Base-by-base conservation (phyloP, 2,329 filamentous ascomycete species). In the Neonectria punicea region DNA sequence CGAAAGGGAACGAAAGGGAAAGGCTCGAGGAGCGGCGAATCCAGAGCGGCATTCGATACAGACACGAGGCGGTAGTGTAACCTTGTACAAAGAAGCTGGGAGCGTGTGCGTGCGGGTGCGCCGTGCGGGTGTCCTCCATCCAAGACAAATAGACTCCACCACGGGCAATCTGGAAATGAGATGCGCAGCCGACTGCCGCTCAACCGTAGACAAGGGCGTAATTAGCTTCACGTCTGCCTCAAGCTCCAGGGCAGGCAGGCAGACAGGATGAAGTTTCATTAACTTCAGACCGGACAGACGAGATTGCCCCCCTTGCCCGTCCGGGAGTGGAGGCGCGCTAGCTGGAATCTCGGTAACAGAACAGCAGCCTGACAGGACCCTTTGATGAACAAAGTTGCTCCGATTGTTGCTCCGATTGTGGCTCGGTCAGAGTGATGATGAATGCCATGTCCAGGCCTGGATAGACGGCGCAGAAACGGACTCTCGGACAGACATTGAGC, bases 281-380 rank as follows among this genome's bases (percentile, higher is more conserved):
- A 59, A 53, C 28, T 41, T 44, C 43, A 54, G 53, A 53, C 55
- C 43, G 46, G 53, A 51, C 55, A 65, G 55, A 62, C 69, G 58
- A 72, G 50, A 69, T 71, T 72, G 58, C 59, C 51, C 58, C 32
- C 67, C 50, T 44, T 41, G 58, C 51, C 18, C 13, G n/a, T 13
- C 5, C 32, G 41, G 53, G 67, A 67, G 67, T 60, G 53, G 61
- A 65, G 65, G 63, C 60, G 60, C 64, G 67, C 65, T 62, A 73
- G 54, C 32, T 62, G 54, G 36, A 53, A 71, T 30, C 41, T 67
- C n/a, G 30, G 53, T 47, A 51, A 51, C 44, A 36, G 18, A 50
- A 30, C 41, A 36, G 41, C 36, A 5, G 34, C 51, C 51, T 53
- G 51, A 51, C 18, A 51, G 11, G 30, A 34, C n/a, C 49, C 49